Evolutionary conservation across 108 stramenopile genomes (phyloP), one percentile per base, ranked within the genome.

Genomic region (Craspedostauros australis): DNA sequence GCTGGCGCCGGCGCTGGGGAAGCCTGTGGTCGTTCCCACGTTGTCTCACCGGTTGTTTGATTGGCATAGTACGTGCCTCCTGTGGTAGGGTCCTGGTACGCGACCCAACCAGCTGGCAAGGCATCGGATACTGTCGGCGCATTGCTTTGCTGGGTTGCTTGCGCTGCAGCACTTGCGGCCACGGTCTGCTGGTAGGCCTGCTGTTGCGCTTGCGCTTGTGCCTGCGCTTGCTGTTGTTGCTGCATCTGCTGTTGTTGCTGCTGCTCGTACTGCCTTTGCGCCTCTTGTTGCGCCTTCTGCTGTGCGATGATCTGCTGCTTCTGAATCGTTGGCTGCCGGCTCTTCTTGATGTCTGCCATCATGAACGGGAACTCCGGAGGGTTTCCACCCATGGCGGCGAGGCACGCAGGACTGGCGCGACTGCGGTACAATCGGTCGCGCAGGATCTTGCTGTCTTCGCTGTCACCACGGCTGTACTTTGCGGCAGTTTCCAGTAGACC

Each of bases 401-500:
- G 60, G 43, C 82, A 85, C 23, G 56, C 59, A 11, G 46, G 59
- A 27, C 76, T 75, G 22, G 75, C 75, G 28, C 71, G 71, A 50
- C 83, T 66, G 15, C 82, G 72, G 48, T 87, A 84, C 37, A 91
- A 58, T 27, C 86, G 57, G 48, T 90, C 87, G 20, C 80, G 68
- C 29, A 93, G 60, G 32, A 82, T 59, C 44, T 68, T 76, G 62
- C 76, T 69, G 27, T 77, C 75, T 43, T 73, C 30, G 25, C 73
- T 71, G 46, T 76, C 57, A n/a, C 69, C 50, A 22, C 42, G 64
- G 50, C 73, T 53, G 50, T 90, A 95, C 50, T 92, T 94, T 19
- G 90, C 75, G 8, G 97, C 97, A 1, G 80, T 65, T 4, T 65
- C 79, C n/a, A 89, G 60, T 28, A 86, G 44, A 4, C 97, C 97